Evolutionary conservation across 805 yeast species (phyloP).

Genomic region (Saccharomycopsis microspora): DNA sequence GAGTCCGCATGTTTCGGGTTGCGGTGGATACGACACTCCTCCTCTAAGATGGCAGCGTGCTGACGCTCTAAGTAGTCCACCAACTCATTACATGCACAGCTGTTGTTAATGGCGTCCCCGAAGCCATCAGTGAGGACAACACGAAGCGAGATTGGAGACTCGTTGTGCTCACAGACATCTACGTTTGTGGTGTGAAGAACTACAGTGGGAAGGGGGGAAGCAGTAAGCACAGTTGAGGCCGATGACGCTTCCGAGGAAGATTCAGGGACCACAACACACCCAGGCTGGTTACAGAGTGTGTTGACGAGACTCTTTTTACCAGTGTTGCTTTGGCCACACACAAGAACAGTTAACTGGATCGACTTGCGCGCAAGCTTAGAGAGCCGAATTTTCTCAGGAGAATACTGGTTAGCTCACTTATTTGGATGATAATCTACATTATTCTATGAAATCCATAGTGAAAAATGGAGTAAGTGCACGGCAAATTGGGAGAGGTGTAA

Average conservation of each 20-base stretch:
- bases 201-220: background rate
- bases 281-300: constrained; percentile 34
- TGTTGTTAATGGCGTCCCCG: constrained; percentile 64
- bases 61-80: constrained; percentile 61
- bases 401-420: constrained; percentile 5
- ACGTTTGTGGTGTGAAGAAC: constrained; percentile 16
- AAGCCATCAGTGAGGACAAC: constrained; percentile 67
- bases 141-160: constrained; percentile 40
- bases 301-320: constrained; percentile 70
- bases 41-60: constrained; percentile 68
- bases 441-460: no score
- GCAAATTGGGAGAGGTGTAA: background rate
- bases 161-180: constrained; percentile 47
- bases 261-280: background rate
- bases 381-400: constrained; percentile 35
- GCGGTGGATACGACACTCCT: constrained; percentile 78
- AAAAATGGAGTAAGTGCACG: background rate
- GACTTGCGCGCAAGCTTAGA: constrained; percentile 55
- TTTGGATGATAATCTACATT: no score
- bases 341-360: constrained; percentile 53
- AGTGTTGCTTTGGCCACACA: constrained; percentile 62
- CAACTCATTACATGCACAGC: constrained; percentile 33
- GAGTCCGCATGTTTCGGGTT: constrained; percentile 75
- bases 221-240: background rate
- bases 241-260: background rate